phyloP scores from a whole-genome alignment of 495 filamentous ascomycete genomes.

The Penicillium cinerascens region DNA sequence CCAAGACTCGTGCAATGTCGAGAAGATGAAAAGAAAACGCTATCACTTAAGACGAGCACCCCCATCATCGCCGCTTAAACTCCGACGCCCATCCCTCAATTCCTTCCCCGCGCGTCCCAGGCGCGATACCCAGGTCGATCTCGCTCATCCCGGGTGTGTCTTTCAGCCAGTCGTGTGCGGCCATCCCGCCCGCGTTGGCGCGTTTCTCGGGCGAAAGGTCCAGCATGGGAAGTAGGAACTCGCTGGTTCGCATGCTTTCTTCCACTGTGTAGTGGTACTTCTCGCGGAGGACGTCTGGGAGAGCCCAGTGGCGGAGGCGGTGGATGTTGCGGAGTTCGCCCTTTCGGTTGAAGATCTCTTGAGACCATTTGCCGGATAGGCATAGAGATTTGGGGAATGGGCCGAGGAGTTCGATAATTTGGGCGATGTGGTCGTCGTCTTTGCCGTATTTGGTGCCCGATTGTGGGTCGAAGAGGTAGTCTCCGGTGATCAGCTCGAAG shows the following conservation, averaged over 20 bases:
- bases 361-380: slow-evolving; percentile 90
- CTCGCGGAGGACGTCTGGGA: slow-evolving; percentile 89
- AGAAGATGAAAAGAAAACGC: background rate
- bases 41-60: background rate
- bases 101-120: slow-evolving; percentile 83
- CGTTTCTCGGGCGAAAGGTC: slow-evolving; percentile 81
- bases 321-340: slow-evolving; percentile 98
- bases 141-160: slow-evolving; percentile 84
- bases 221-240: slow-evolving; percentile 90
- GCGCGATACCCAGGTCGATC: slow-evolving; percentile 64
- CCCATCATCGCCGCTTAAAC: slow-evolving; percentile 72
- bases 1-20: background rate
- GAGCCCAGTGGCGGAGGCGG: slow-evolving; percentile 91
- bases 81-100: slow-evolving; percentile 95
- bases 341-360: slow-evolving; percentile 98
- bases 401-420: slow-evolving; percentile 97
- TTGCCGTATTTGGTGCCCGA: slow-evolving; percentile 99
- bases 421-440: slow-evolving; percentile 98
- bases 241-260: slow-evolving; percentile 71
- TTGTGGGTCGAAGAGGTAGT: slow-evolving; percentile 98
- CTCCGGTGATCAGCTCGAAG: slow-evolving; percentile 96
- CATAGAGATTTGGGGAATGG: slow-evolving; percentile 90
- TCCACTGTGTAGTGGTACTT: slow-evolving; percentile 92
- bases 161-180: slow-evolving; percentile 72
- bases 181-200: slow-evolving; percentile 96